phyloP scores from a whole-genome alignment of 139 green algal species.

The Spirogloea muscicola region DNA sequence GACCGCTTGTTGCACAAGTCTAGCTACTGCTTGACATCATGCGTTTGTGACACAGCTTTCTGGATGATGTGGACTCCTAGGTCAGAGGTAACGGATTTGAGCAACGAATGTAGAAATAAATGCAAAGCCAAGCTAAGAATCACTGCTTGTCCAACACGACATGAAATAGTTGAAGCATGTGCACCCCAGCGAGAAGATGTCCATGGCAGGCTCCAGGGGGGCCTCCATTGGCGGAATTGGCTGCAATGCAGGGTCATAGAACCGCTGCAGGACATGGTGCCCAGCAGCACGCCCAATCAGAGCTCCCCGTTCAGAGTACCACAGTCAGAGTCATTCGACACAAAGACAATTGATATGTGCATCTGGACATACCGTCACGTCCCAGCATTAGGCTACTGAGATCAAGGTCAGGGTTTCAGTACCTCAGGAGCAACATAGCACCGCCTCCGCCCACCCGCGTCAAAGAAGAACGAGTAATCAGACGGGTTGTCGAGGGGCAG shows the following conservation, averaged over 20 bases:
- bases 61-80: neutral
- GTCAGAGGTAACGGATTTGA: neutral
- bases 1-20: too few species aligned
- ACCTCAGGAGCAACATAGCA: conserved; percentile 86
- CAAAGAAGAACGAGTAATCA: conserved; percentile 97
- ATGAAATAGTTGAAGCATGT: neutral
- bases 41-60: conserved; percentile 75
- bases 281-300: neutral
- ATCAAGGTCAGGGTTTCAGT: neutral
- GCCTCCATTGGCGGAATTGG: neutral
- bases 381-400: neutral
- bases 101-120: neutral
- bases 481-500: conserved; percentile 92
- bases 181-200: conserved; percentile 83
- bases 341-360: neutral
- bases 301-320: neutral
- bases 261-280: neutral
- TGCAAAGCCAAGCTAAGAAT: neutral
- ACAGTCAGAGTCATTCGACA: neutral
- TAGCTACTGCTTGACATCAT: too few species aligned
- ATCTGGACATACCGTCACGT: neutral
- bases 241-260: neutral
- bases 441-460: conserved; percentile 76
- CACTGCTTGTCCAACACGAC: neutral
- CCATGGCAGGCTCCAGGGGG: conserved; percentile 57